Evolutionary conservation across 1,284 basidiomycete species (phyloP), one percentile per base, ranked within the genome.

Genomic region (Trametes pubescens): DNA sequence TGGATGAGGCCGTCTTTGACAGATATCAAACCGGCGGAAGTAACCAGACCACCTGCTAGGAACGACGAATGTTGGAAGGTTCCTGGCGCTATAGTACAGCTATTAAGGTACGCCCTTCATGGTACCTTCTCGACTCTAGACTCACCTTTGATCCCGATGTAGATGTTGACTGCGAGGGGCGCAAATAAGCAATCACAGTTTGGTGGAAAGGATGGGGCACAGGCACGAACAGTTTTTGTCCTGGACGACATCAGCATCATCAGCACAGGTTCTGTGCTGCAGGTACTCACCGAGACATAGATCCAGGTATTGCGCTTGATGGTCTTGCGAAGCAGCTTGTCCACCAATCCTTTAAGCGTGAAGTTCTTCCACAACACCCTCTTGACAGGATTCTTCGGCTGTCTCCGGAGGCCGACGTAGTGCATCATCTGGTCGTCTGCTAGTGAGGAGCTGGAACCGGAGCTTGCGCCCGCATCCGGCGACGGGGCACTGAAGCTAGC

Each of bases 31-130:
- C 90, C 90, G 4, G 90, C 88, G 1, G 87, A 89, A 0, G 86
- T 86, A 9, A 90, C 87, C 8, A 85, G 74, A 1, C 86, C 86
- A 1, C 87, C 87, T 22, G 81, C 79, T 2, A 86, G 76, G 71
- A 90, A 88, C 0, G 88, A 89, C 0, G 88, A 89, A 73, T 92
- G 90, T 69, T 92, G 90, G 68, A 92, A 92, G 1, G 77, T 77
- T 1, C 90, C 90, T 16, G 86, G 85, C 61, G 77, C 80, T 80
- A 38, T 29, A 14, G 40, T 24, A 26, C 0, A 18, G n/a, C 34
- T 51, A n/a, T 43, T 14, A 44, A 40, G 21, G 32, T 51, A 24
- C 38, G 10, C 48, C 21, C 2, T 22, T 51, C 29, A 11, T 8
- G 8, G 57, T 8, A 32, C 51, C 26, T 53, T 24, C 10, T 16